Base-by-base conservation (phyloP, 2,329 filamentous ascomycete species). In the Amauroascus verrucosus region DNA sequence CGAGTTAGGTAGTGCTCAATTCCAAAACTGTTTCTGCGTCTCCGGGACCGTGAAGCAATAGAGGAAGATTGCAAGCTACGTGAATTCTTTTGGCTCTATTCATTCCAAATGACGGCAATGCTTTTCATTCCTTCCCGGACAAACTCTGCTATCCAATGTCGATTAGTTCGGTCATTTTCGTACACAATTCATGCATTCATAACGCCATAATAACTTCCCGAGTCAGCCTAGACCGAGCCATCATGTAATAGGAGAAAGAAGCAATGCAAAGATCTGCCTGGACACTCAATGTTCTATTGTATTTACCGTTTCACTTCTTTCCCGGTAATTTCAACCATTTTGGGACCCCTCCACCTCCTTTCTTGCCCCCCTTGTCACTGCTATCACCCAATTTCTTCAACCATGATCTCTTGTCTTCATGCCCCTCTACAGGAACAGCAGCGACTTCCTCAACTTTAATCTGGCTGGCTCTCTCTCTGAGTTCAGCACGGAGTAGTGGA, bases 321-420 rank as follows among this genome's bases (percentile, higher is more conserved):
- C 80, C 81, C 28, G 82, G 75, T 53, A 85, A 70, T 67, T 85
- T 86, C 38, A 90, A 69, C 79, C 86, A 88, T 66, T 86, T 88
- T 18, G 85, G 84, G 60, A 82, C 58, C 20, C 62, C 64, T n/a
- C 60, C 64, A 18, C 67, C 69, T 26, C 60, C 62, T 55, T 72
- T 71, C 37, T 62, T 64, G 26, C 56, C 50, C 20, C 56, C 61
- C 48, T 65, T 60, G 22, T 64, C 63, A 45, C 61, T 56, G 26
- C 63, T 65, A 56, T 70, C 66, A 49, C 65, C 55, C 70, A 49
- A 59, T 67, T 49, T 72, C 63, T 51, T 70, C 65, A 50, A 70
- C 67, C 16, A 65, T 63, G 60, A 68, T 67, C 57, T 72, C 62
- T 58, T 60, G 45, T 57, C 59, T 14, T 75, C 70, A 1, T 74